Evolutionary conservation across 257 asterid genomes (phyloP).

Genomic region (Parsonsia alboflavescens): DNA sequence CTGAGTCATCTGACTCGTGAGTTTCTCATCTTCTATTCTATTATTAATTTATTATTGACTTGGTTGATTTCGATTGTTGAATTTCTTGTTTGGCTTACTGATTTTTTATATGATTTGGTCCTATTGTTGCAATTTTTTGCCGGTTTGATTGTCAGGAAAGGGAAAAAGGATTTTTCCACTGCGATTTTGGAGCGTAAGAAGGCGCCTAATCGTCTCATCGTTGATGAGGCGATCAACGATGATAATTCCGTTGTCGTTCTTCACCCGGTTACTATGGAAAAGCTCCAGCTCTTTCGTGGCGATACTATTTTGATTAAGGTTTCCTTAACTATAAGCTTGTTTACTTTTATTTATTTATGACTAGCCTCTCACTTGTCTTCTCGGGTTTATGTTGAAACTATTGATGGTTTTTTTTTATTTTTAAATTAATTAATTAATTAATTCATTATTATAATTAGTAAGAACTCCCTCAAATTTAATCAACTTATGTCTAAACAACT

Average conservation of each 20-base stretch:
- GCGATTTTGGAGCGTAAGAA: slow-evolving; percentile 89
- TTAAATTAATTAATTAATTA: too few species aligned
- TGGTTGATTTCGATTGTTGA: background rate
- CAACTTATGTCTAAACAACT: background rate
- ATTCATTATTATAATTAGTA: too few species aligned
- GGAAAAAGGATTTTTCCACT: slow-evolving; percentile 74
- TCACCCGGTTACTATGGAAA: slow-evolving; percentile 78
- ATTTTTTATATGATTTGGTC: background rate
- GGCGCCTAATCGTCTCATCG: slow-evolving; percentile 73
- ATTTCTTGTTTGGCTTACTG: slow-evolving; percentile 10
- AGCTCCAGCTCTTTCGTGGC: slow-evolving; percentile 84
- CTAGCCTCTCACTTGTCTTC: background rate
- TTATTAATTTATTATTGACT: background rate
- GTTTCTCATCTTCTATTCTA: slow-evolving; percentile 12
- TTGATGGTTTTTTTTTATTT: background rate
- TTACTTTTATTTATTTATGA: background rate
- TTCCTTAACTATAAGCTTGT: background rate
- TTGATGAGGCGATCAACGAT: slow-evolving; percentile 88
- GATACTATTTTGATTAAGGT: slow-evolving; percentile 81
- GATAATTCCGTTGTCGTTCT: slow-evolving; percentile 79
- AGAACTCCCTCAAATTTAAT: background rate
- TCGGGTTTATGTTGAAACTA: slow-evolving; percentile 1
- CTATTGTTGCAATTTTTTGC: background rate
- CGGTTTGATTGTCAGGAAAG: slow-evolving; percentile 40
- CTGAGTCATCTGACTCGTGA: slow-evolving; percentile 82